These are phyloP conservation scores for Saitozyma sp. DNA, from an alignment of 768 basidiomycete species.

Conservation along the genomic window DNA sequence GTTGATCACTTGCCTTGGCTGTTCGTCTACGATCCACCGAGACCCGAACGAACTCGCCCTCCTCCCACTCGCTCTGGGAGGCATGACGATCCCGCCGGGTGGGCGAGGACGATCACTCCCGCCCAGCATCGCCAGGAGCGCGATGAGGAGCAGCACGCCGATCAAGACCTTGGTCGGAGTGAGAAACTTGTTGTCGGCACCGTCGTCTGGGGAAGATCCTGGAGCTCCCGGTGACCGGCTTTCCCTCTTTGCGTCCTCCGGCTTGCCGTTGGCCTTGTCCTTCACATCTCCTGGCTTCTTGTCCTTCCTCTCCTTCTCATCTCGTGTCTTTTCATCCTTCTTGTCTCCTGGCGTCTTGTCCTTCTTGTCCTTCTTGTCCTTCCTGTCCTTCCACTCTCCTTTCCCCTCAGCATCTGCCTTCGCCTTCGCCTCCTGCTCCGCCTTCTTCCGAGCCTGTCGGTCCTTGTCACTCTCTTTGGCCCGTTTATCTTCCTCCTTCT, in stretches of 20 bases:
- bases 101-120: neutral
- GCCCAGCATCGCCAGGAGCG: slow-evolving; percentile 7
- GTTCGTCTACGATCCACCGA: slow-evolving; percentile 6
- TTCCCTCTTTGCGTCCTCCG: slow-evolving; percentile 1
- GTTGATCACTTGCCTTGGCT: slow-evolving; percentile 6
- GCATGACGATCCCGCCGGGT: slow-evolving; percentile 3
- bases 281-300: slow-evolving; percentile 6
- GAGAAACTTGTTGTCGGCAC: slow-evolving; percentile 1
- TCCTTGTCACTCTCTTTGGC: neutral
- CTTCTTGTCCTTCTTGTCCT: slow-evolving; percentile 4
- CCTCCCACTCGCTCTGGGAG: neutral
- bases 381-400: slow-evolving; percentile 2
- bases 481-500: neutral
- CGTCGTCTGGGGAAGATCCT: neutral
- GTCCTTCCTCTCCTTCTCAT: neutral
- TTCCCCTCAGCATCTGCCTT: neutral
- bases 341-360: neutral
- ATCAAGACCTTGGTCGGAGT: slow-evolving; percentile 13
- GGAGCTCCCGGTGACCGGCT: neutral
- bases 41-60: slow-evolving; percentile 4
- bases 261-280: slow-evolving; percentile 4
- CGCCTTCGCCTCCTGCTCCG: slow-evolving; percentile 1
- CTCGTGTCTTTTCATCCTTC: neutral
- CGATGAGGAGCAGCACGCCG: slow-evolving; percentile 17
- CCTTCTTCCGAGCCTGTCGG: neutral